phyloP scores from a whole-genome alignment of 495 filamentous ascomycete genomes.

The Parathielavia hyrcaniae region DNA sequence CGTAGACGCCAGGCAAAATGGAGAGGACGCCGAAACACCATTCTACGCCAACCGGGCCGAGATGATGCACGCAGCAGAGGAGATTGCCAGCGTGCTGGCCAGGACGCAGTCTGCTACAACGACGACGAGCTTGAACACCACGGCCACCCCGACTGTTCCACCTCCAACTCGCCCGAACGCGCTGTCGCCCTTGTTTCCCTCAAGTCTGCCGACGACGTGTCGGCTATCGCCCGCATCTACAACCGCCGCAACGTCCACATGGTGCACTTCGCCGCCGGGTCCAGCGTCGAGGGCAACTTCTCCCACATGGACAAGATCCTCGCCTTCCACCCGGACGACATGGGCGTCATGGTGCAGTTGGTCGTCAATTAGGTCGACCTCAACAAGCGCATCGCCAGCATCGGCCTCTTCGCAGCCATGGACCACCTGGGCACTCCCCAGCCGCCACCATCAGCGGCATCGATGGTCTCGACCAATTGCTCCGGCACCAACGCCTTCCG shows the following conservation, averaged over 20 bases:
- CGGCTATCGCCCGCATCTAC: constrained; percentile 69
- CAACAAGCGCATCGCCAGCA: constrained; percentile 63
- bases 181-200: constrained; percentile 71
- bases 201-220: constrained; percentile 69
- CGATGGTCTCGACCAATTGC: constrained; percentile 75
- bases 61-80: constrained; percentile 49
- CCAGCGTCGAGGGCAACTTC: constrained; percentile 81
- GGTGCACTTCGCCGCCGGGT: constrained; percentile 78
- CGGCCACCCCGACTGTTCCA: constrained; percentile 84
- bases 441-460: constrained; percentile 58
- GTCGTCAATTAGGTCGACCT: constrained; percentile 79
- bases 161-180: constrained; percentile 63
- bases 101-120: constrained; percentile 65
- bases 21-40: not conserved
- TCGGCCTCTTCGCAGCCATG: constrained; percentile 78
- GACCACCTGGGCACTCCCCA: constrained; percentile 66
- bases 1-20: not conserved
- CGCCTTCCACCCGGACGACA: constrained; percentile 68
- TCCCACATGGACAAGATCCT: constrained; percentile 73
- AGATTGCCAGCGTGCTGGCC: constrained; percentile 51
- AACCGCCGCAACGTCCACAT: constrained; percentile 73
- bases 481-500: constrained; percentile 71
- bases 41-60: constrained; percentile 21
- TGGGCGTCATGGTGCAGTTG: constrained; percentile 86
- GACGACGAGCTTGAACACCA: constrained; percentile 70